Base-by-base conservation (phyloP, 2,329 filamentous ascomycete genomes). In the Apiospora sp. region DNA sequence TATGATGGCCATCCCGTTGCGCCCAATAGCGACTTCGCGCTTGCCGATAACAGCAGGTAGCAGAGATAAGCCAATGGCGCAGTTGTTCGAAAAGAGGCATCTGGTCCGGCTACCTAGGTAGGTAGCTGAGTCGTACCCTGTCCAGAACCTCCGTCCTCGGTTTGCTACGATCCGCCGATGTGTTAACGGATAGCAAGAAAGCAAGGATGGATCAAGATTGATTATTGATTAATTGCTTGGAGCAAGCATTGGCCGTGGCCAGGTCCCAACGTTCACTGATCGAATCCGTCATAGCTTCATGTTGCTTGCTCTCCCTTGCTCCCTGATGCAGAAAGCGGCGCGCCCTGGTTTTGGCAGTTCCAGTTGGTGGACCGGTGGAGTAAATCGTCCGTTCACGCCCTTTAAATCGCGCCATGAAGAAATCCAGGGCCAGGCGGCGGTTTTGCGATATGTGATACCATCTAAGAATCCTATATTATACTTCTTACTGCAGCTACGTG, bases 41-140 rank as follows among this genome's bases (percentile, higher is more conserved):
- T 64, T 64, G 58, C 58, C 58, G 58, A 64, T 64, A 64, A 64
- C 34, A 64, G 58, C 58, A 64, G 58, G 58, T 64, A 64, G 10
- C 16, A 24, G 41, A 64, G 30, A 64, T 37, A 61, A 61, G 54
- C 10, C 6, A 61, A 34, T 37, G 30, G 16, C 30, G 16, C 22
- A 30, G 30, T 4, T 10, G 27, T 61, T 22, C 54, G 54, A 61
- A 61, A 61, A 61, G 16, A 61, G 54, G 54, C 16, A 64, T 41
- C 22, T 64, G 34, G 34, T 41, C 58, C 58, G 58, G 58, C 58
- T 7, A 19, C 16, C 16, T 61, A n/a, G 30, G 16, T 37, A 61
- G 19, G 34, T 24, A 37, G 41, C 34, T 41, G 58, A 30, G 34
- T 64, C 22, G 34, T 41, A 64, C 10, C 34, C 54, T 7, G 54